Evolutionary conservation across 2,329 filamentous ascomycete species (phyloP), one percentile per base, ranked within the genome.

Genomic region (Paecilomyces sp.): DNA sequence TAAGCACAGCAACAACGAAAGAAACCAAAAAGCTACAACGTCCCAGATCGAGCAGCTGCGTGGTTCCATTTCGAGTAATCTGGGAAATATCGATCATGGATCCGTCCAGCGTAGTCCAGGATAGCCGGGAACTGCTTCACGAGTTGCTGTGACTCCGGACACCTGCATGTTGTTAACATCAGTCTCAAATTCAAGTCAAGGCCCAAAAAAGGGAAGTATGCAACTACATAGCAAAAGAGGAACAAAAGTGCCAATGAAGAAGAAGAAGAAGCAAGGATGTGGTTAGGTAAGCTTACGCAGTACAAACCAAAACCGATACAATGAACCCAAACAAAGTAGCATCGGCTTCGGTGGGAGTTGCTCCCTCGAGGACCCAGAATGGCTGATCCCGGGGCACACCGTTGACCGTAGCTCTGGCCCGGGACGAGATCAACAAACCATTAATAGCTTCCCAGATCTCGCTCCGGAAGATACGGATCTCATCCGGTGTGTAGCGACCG

Each of bases 351-450:
- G 82, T 84, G 3, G 85, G 84, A 2, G 69, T 64, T 0, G 77
- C 64, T 0, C 82, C 80, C 1, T 83, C 84, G 12, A 87, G 68
- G 0, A 82, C 67, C 85, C 85, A 88, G 64, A 87, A 87, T 3
- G 80, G 79, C 7, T 69, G 65, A 0, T 70, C 65, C 0, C 60
- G 34, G 15, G 41, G 41, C 9, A n/a, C n/a, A 8, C 41, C 41
- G 18, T 57, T 55, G 6, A 53, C 30, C 54, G 62, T 60, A 6
- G 60, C 61, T 54, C 72, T 73, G n/a, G 73, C 69, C 55, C 75
- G 75, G 7, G 71, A 69, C 2, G 66, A 63, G 3, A 69, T 65
- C 3, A 85, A 65, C 52, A 84, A 60, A 0, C 68, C 77, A 47
- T 80, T 76, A 12, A 87, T 54, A n/a, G 66, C 73, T 57, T 77